These are phyloP conservation scores for Wickerhamomyces canadensis DNA, from an alignment of 805 yeast species.

Conservation along the genomic window DNA sequence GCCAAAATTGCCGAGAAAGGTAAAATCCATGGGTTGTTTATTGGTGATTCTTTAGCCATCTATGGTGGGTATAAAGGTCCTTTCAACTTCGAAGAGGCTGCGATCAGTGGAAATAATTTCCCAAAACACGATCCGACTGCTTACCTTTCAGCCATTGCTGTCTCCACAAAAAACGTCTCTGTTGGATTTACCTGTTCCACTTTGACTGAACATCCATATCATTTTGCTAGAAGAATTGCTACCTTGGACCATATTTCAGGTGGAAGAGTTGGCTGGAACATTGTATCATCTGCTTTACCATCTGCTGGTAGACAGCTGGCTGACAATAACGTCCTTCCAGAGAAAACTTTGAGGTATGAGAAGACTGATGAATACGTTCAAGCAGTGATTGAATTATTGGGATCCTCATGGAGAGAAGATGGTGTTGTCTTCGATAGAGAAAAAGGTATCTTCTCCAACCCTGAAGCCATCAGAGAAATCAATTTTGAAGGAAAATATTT, in stretches of 20 bases:
- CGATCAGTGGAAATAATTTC: slow-evolving; percentile 22
- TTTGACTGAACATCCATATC: slow-evolving; percentile 36
- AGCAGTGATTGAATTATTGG: slow-evolving; percentile 32
- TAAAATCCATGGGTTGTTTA: slow-evolving; percentile 28
- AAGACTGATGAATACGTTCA: slow-evolving; percentile 36
- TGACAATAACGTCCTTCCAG: slow-evolving; percentile 29
- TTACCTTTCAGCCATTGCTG: slow-evolving; percentile 30
- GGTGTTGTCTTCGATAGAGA: slow-evolving; percentile 20
- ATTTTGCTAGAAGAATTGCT: slow-evolving; percentile 34
- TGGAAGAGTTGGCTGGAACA: slow-evolving; percentile 41
- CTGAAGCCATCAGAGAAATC: slow-evolving; percentile 31
- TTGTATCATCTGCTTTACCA: slow-evolving; percentile 36
- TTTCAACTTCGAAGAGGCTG: slow-evolving; percentile 27
- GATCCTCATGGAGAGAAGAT: slow-evolving; percentile 38
- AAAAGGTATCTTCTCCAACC: slow-evolving; percentile 30
- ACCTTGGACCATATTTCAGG: slow-evolving; percentile 37
- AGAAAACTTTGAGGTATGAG: slow-evolving; percentile 34
- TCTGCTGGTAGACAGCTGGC: slow-evolving; percentile 35
- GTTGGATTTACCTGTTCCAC: slow-evolving; percentile 38
- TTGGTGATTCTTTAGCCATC: slow-evolving; percentile 33
- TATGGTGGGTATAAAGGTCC: slow-evolving; percentile 35
- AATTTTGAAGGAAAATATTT: slow-evolving; percentile 33
- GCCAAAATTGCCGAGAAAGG: slow-evolving; percentile 31
- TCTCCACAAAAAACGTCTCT: slow-evolving; percentile 31
- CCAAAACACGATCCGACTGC: slow-evolving; percentile 32